Evolutionary conservation across 768 basidiomycete species (phyloP).

Genomic region (Goffeauzyma gilvescens): DNA sequence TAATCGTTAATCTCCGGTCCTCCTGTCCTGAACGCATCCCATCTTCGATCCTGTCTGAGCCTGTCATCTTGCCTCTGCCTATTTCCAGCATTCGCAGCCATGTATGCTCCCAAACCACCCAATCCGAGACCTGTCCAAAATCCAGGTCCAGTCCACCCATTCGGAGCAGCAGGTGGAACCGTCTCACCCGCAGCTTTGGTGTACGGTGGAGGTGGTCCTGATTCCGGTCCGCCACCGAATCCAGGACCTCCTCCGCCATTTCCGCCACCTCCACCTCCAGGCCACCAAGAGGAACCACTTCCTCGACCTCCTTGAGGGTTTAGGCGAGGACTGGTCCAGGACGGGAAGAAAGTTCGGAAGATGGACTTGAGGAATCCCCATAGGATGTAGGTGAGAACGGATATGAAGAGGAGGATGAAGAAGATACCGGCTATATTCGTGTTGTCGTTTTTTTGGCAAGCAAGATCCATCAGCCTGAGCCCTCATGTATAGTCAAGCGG

Average conservation of each 20-base stretch:
- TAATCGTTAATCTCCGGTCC: conserved; percentile 23
- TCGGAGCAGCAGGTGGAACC: conserved; percentile 46
- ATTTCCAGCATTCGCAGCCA: conserved; percentile 12
- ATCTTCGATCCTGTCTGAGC: conserved; percentile 13
- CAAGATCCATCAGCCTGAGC: not conserved
- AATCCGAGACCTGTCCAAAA: conserved; percentile 70
- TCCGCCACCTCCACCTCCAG: conserved; percentile 32
- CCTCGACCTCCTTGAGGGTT: conserved; percentile 18
- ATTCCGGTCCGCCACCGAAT: conserved; percentile 27
- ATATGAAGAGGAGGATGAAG: conserved; percentile 10
- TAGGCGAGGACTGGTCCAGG: conserved; percentile 25
- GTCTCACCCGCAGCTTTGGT: conserved; percentile 17
- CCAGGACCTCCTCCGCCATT: conserved; percentile 29
- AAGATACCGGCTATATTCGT: conserved; percentile 1
- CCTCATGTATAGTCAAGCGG: conserved; percentile 4
- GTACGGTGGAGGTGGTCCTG: conserved; percentile 30
- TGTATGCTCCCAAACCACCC: conserved; percentile 46
- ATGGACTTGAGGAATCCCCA: conserved; percentile 37
- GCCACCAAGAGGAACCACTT: no score
- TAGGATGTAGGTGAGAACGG: conserved; percentile 6
- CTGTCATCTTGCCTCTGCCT: conserved; percentile 12
- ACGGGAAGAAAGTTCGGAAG: conserved; percentile 41
- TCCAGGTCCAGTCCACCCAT: conserved; percentile 38
- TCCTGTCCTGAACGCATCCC: conserved; percentile 24
- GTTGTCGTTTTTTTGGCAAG: not conserved